phyloP scores from a whole-genome alignment of 495 filamentous ascomycete species.

The Elasticomyces elasticus region DNA sequence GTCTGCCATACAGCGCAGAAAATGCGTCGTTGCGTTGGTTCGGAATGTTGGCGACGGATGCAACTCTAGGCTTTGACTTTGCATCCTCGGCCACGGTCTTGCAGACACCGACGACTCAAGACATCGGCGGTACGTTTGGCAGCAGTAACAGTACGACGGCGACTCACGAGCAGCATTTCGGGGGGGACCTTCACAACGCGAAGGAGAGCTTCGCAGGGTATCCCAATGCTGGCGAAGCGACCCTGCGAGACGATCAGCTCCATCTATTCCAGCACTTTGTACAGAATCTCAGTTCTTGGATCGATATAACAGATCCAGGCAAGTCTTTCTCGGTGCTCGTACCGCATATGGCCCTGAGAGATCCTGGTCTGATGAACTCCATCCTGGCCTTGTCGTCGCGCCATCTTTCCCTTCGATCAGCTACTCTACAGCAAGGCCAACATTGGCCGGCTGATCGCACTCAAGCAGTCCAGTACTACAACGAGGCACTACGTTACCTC shows the following conservation, averaged over 20 bases:
- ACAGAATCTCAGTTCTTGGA: conserved; percentile 3
- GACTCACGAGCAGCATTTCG: background rate
- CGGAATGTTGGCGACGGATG: conserved; percentile 2
- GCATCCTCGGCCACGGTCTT: background rate
- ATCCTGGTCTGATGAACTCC: conserved; percentile 3
- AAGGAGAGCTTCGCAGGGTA: background rate
- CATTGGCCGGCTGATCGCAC: background rate
- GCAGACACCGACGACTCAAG: background rate
- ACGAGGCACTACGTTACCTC: conserved; percentile 6
- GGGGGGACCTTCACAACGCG: background rate
- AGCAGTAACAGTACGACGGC: background rate
- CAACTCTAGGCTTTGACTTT: background rate
- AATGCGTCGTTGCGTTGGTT: conserved; percentile 1
- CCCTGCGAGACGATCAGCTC: background rate
- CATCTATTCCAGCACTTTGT: conserved; percentile 4
- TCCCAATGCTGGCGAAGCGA: background rate
- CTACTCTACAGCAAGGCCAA: background rate
- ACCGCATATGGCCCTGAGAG: conserved; percentile 1
- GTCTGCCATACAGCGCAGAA: background rate
- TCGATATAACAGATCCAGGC: conserved; percentile 2
- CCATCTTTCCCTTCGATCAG: background rate
- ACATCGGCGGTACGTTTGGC: background rate
- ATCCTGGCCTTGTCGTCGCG: conserved; percentile 1
- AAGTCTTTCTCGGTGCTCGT: background rate
- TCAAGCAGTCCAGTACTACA: conserved; percentile 4